phyloP scores from a whole-genome alignment of 2,329 filamentous ascomycete genomes.

The Chaetomiaceae sp. region DNA sequence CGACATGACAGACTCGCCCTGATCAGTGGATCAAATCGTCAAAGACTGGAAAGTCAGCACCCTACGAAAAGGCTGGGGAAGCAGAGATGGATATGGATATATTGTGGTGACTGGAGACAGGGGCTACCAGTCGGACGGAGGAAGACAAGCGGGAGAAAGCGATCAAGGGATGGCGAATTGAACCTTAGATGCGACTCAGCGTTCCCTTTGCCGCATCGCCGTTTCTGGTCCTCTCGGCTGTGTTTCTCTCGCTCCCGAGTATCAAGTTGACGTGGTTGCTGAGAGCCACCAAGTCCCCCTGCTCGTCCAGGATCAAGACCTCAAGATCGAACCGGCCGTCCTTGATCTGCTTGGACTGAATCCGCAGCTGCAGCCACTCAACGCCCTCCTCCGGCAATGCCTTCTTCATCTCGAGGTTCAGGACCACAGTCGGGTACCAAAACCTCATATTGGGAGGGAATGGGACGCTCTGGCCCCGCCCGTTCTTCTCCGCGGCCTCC shows the following conservation, averaged over 20 bases:
- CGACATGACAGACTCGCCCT: too few relatives aligned
- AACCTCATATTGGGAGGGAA: conserved; percentile 38
- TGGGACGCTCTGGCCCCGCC: conserved; percentile 30
- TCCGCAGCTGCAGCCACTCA: conserved; percentile 67
- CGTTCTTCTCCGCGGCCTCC: conserved; percentile 10
- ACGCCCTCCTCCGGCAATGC: conserved; percentile 58
- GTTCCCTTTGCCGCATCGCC: conserved; percentile 2
- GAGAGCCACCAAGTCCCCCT: conserved; percentile 61
- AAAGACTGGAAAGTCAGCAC: too few relatives aligned
- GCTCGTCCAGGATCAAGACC: conserved; percentile 60
- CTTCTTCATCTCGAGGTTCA: conserved; percentile 77
- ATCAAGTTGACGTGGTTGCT: conserved; percentile 65
- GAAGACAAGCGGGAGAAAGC: not conserved
- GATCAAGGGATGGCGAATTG: not conserved
- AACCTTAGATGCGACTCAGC: conserved; percentile 12
- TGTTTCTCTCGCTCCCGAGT: conserved; percentile 60
- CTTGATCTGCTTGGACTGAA: conserved; percentile 60
- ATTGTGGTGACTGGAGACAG: too few relatives aligned
- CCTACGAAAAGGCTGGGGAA: too few relatives aligned
- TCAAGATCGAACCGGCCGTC: conserved; percentile 74
- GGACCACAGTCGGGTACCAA: conserved; percentile 72
- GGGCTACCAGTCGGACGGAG: not conserved
- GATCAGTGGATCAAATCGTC: not conserved
- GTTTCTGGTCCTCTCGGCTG: conserved; percentile 18
- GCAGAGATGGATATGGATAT: too few relatives aligned